Evolutionary conservation across 2,329 filamentous ascomycete species (phyloP).

Genomic region (Neofusicoccum parvum): DNA sequence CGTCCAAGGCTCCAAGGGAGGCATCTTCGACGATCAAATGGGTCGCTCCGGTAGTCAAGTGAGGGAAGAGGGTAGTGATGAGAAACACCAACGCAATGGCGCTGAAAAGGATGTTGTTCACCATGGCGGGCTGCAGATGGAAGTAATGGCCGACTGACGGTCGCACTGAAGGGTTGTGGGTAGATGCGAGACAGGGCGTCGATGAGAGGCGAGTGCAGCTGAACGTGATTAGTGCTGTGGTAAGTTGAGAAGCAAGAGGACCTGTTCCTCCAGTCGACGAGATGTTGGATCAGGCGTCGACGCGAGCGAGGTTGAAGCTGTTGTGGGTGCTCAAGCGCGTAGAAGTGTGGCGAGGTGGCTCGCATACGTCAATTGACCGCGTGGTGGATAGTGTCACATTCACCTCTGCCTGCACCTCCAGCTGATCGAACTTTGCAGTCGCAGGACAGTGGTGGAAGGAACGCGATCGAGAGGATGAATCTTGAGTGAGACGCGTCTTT

Average conservation of each 20-base stretch:
- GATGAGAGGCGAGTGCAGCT: neutral
- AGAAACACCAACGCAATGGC: neutral
- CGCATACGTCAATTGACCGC: neutral
- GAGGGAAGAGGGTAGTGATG: neutral
- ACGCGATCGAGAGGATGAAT: neutral
- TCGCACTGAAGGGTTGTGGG: neutral
- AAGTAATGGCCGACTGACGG: neutral
- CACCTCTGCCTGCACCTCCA: neutral
- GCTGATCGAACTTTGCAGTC: neutral
- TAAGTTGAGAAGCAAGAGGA: neutral
- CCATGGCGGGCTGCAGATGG: neutral
- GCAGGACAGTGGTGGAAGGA: neutral
- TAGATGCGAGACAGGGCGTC: neutral
- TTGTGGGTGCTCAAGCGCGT: neutral
- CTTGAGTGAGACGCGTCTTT: neutral
- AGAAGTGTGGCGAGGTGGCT: neutral
- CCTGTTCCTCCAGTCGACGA: neutral
- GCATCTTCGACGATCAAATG: neutral
- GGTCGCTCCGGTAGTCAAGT: neutral
- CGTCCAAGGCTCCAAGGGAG: neutral
- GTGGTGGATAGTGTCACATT: neutral
- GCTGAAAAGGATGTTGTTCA: neutral
- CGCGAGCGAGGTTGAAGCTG: neutral
- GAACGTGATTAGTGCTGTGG: neutral
- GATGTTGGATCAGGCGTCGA: slow-evolving; percentile 7